Base-by-base conservation (phyloP, 2,329 filamentous ascomycete species). In the Tolypocladium tropicale region DNA sequence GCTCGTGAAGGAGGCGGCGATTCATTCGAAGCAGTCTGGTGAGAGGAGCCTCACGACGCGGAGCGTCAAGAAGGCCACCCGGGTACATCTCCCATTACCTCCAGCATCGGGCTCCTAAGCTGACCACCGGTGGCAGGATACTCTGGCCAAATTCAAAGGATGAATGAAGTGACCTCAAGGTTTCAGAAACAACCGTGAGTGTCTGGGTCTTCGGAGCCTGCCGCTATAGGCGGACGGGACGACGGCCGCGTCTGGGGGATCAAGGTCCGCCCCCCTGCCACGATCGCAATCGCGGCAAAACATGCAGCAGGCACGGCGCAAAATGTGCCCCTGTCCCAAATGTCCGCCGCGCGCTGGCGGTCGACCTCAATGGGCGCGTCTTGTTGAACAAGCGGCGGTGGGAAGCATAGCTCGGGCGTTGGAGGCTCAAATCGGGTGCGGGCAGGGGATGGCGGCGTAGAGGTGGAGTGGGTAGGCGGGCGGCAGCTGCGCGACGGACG, bases 1-100 rank as follows among this genome's bases (percentile, higher is more conserved):
- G 48, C 76, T 95, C 54, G 80, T 95, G 69, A 90, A 88, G 62
- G 90, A 94, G 73, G 87, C 90, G 0, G 79, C 82, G 2, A 93
- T 93, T 59, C 82, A 85, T 64, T 84, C 88, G 53, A 90, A 89
- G 65, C 83, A 86, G 67, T 77, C 82, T 14, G 87, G 88, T 25
- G 89, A 94, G 67, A 82, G 83, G 62, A 81, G 81, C 5, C 77
- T 95, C 56, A 87, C 86, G n/a, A 85, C 87, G 2, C 84, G 84
- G 65, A 88, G 86, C 59, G 81, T 95, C 52, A 84, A 84, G 68
- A 92, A 88, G 68, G 89, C 89, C 51, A 88, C 89, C 2, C 83
- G 86, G 70, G 88, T 90, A 74, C 46, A 57, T 52, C 46, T 50
- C 10, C 43, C 28, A n/a, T 50, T 5, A 10, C 18, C 28, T 21